Conservation (phyloP, 257 asterid species). For the Solanum rostratum region DNA sequence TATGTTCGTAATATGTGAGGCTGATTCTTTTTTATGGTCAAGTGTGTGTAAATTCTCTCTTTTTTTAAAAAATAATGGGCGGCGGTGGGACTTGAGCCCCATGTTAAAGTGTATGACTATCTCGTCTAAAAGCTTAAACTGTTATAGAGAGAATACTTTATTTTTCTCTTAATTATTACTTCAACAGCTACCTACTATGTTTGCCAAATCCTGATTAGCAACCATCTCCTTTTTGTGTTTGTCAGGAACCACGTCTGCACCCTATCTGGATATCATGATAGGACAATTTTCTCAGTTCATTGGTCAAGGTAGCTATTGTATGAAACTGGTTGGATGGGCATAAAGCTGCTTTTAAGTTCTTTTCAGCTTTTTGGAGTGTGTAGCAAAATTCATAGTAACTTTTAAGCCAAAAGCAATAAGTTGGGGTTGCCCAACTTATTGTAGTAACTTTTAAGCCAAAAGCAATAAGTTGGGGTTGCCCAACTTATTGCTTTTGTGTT, state of each 20-base stretch:
- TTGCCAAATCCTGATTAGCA: background rate
- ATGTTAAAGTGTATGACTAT: background rate
- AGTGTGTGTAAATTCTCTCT: background rate
- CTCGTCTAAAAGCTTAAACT: background rate
- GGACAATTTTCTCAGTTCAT: constrained; percentile 78
- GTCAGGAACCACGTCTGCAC: constrained; percentile 70
- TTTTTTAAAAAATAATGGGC: background rate
- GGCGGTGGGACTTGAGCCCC: background rate
- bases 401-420: background rate
- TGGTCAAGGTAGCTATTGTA: constrained; percentile 70
- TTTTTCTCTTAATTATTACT: background rate
- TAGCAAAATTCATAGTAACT: background rate
- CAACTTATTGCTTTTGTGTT: background rate
- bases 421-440: background rate
- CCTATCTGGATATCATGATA: constrained; percentile 87
- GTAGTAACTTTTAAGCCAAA: background rate
- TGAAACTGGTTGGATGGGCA: background rate
- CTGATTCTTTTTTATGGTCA: background rate
- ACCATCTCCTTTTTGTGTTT: constrained; percentile 9
- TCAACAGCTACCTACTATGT: background rate
- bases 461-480: background rate
- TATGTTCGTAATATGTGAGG: background rate
- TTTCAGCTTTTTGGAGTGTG: background rate
- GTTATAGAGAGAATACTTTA: background rate
- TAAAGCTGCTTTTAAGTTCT: background rate